Percentiles rank a stretch among this genome's conserved stretches.
Conservation (phyloP, 208 protist genomes). For the Crithidia fasciculata region DNA sequence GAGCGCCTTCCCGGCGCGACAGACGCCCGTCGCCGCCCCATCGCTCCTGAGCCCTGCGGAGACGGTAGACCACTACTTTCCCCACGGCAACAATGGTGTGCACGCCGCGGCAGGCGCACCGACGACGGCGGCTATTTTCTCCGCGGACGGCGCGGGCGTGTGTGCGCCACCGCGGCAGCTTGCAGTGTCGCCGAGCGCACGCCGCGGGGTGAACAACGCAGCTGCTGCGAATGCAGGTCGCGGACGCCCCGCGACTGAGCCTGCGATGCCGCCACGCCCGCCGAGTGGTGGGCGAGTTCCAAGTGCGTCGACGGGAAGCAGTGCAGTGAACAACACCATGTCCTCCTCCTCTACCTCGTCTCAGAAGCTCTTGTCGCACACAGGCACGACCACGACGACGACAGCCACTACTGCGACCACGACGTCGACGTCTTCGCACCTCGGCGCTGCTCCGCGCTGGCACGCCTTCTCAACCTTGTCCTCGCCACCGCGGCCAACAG, state of each 20-base stretch:
- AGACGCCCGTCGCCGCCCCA: slow-evolving; percentile 7
- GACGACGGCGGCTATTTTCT: background rate
- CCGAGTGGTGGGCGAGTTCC: background rate
- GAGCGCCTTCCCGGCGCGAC: slow-evolving; percentile 5
- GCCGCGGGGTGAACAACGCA: background rate
- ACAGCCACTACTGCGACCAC: slow-evolving; percentile 2
- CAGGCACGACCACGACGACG: background rate
- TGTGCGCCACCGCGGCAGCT: background rate
- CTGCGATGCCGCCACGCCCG: background rate
- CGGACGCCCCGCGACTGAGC: background rate
- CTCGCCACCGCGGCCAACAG: slow-evolving; percentile 3
- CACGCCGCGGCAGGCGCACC: background rate
- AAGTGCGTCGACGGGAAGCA: slow-evolving; percentile 3
- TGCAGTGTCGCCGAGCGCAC: background rate
- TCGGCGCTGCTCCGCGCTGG: slow-evolving; percentile 7
- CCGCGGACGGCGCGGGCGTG: background rate
- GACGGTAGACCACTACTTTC: background rate
- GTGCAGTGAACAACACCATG: background rate
- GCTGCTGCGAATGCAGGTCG: background rate
- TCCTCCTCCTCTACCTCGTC: background rate
- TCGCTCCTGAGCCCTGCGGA: slow-evolving; percentile 8
- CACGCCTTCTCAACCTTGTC: slow-evolving; percentile 13
- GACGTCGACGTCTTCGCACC: slow-evolving; percentile 5
- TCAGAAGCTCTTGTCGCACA: slow-evolving; percentile 6
- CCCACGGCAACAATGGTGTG: background rate